Evolutionary conservation across 2,329 filamentous ascomycete genomes (phyloP).

Genomic region (Apiospora pterosperma): DNA sequence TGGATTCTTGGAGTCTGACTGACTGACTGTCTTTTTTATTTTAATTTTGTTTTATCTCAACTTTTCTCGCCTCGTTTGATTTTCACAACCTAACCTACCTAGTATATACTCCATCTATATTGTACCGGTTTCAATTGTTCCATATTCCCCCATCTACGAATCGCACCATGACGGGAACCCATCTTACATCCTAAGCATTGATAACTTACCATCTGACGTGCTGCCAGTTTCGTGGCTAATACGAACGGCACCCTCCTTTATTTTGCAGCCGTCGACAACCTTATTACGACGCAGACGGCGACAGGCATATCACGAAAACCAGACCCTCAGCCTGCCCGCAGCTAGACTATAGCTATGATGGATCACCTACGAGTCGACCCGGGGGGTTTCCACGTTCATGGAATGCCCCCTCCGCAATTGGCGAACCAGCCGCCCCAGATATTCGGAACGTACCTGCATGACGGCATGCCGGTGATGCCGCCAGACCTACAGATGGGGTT

Average conservation of each 20-base stretch:
- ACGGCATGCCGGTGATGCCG: constrained; percentile 57
- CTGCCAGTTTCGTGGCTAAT: not conserved
- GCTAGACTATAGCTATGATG: constrained; percentile 28
- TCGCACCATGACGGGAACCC: not conserved
- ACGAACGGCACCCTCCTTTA: not conserved
- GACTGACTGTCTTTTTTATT: not conserved
- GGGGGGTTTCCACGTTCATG: constrained; percentile 54
- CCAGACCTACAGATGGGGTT: constrained; percentile 59
- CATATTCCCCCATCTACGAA: not conserved
- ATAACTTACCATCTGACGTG: not conserved
- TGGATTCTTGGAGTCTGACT: not conserved
- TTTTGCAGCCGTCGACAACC: not conserved
- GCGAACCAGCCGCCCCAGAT: constrained; percentile 68
- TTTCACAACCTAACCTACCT: not conserved
- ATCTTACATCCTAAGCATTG: not conserved
- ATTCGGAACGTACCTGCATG: constrained; percentile 60
- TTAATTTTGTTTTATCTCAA: no score
- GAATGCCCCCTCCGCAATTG: constrained; percentile 52
- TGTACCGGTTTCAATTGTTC: not conserved
- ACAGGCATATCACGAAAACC: not conserved
- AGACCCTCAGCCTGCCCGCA: not conserved
- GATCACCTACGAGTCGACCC: constrained; percentile 42
- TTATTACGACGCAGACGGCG: not conserved
- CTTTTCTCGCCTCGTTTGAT: not conserved
- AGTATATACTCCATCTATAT: not conserved